These are phyloP conservation scores for Aspergillus diversus DNA, from an alignment of 495 filamentous ascomycete species.

Conservation along the genomic window DNA sequence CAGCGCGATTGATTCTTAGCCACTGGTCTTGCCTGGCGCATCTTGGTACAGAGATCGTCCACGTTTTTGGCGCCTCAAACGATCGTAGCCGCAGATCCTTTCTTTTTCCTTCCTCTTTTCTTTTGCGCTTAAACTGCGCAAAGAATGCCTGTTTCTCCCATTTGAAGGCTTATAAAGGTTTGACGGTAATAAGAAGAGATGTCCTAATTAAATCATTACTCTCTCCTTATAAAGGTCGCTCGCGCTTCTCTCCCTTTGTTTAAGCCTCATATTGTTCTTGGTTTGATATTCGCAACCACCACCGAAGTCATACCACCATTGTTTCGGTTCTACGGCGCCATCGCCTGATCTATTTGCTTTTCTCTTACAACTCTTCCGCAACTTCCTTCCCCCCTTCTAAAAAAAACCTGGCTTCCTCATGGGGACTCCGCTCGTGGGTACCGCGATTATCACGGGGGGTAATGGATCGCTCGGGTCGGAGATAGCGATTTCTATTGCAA, in stretches of 20 bases:
- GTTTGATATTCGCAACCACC: neutral
- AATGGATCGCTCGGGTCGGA: constrained; percentile 45
- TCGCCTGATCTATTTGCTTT: neutral
- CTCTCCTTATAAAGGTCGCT: neutral
- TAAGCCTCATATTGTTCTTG: neutral
- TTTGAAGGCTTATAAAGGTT: neutral
- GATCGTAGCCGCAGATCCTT: neutral
- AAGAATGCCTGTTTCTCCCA: neutral
- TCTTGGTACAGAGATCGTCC: constrained; percentile 16
- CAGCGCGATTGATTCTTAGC: neutral
- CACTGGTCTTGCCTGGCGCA: constrained; percentile 14
- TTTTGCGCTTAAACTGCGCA: neutral
- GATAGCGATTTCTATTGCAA: constrained; percentile 45
- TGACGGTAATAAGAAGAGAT: neutral
- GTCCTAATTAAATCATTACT: neutral
- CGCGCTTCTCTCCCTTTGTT: neutral
- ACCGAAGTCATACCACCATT: neutral
- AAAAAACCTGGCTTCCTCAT: constrained; percentile 20
- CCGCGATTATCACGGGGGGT: constrained; percentile 48
- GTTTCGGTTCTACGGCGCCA: neutral
- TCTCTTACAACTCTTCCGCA: neutral
- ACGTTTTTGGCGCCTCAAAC: constrained; percentile 9
- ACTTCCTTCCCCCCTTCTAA: neutral
- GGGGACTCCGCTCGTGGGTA: constrained; percentile 44
- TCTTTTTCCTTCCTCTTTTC: constrained; percentile 1